Evolutionary conservation across 2,329 filamentous ascomycete species (phyloP), one percentile per base, ranked within the genome.

Genomic region (Pseudocercospora musae): DNA sequence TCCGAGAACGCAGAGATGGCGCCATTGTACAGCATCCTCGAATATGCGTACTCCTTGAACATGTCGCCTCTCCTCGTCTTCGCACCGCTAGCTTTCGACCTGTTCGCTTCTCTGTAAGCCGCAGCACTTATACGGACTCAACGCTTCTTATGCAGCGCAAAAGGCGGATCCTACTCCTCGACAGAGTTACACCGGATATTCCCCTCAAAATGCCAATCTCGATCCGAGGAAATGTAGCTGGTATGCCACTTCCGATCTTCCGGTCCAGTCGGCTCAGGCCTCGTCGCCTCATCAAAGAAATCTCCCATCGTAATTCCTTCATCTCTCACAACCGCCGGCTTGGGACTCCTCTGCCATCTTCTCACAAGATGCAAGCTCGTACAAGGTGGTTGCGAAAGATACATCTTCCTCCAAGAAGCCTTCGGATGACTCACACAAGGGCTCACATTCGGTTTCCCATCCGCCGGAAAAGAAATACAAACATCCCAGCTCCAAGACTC

Each of bases 121-220:
- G 15, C n/a, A 11, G 23, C 15, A 20, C 13, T 2, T 33, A 4
- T 15, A 10, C 25, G n/a, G 18, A n/a, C 11, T 18, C 15, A 33
- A 31, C 18, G 21, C 7, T 3, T 50, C 20, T 25, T 31, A 5
- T 52, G 48, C 48, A 25, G 25, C 15, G 21, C 48, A 25, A n/a
- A 27, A 56, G 33, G 15, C 15, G 27, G 52, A 33, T 76, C 77
- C 69, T 66, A 71, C 69, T 66, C 66, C 58, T 69, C 66, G 31
- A 69, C 59, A 27, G 59, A 60, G 57, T 62, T 70, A 60, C 70
- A 71, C 53, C 64, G 65, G 55, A 75, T 70, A 37, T 68, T 71
- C 9, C 74, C 74, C 58, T 75, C 74, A 58, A 76, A 74, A 60
- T 76, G 74, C 74, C 74, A 76, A 58, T 75, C 73, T 2, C 67